Conservation (phyloP, 441 rosid genomes). For the Hura crepitans region DNA sequence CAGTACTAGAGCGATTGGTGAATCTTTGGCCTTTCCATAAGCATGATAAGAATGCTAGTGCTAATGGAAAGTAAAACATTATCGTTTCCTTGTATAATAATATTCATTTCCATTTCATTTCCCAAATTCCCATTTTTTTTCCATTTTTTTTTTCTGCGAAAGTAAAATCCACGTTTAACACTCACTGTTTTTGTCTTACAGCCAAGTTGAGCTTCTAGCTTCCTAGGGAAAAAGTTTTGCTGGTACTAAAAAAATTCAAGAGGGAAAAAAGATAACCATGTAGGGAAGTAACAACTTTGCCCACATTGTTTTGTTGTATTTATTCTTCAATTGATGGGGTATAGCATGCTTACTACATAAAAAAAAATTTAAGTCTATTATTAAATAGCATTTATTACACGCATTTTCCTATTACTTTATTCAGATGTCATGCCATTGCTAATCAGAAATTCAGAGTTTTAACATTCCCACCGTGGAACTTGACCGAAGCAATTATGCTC, state of each 20-base stretch:
- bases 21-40: slow-evolving; percentile 96
- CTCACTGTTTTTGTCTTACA: not conserved
- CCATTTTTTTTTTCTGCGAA: not conserved
- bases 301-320: not conserved
- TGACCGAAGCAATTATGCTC: not conserved
- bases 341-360: not conserved
- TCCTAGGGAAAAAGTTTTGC: slow-evolving; percentile 19
- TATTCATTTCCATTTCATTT: not conserved
- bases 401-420: not conserved
- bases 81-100: not conserved
- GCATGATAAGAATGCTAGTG: slow-evolving; percentile 56
- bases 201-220: slow-evolving; percentile 23
- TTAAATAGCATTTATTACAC: not conserved
- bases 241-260: slow-evolving; percentile 5
- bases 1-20: slow-evolving; percentile 94
- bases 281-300: not conserved
- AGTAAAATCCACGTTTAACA: not conserved
- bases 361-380: not conserved
- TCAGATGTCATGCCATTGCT: not conserved
- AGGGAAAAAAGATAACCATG: not conserved
- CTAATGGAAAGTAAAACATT: slow-evolving; percentile 49
- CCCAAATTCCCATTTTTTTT: not conserved
- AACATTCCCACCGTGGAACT: not conserved
- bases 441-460: not conserved
- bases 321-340: not conserved